Conservation (phyloP, 2,329 filamentous ascomycete genomes). For the Taxawa tesnikishii region DNA sequence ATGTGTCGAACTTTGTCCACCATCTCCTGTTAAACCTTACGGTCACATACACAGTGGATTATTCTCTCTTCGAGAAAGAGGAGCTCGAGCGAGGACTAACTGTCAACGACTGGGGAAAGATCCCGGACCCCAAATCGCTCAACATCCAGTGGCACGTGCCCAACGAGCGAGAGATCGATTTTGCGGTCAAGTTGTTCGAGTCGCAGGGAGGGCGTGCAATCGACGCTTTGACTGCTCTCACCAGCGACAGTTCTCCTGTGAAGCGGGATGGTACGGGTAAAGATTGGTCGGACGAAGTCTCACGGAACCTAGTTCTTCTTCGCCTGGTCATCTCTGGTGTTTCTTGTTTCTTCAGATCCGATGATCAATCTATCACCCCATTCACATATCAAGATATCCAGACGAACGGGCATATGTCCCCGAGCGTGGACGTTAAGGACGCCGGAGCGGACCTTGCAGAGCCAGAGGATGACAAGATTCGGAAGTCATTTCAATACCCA, state of each 20-base stretch:
- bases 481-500: constrained; percentile 77
- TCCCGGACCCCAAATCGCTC: constrained; percentile 60
- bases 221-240: constrained; percentile 63
- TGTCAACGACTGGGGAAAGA: constrained; percentile 72
- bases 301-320: constrained; percentile 75
- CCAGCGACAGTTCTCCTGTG: constrained; percentile 66
- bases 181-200: constrained; percentile 81
- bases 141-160: constrained; percentile 89
- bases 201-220: constrained; percentile 70
- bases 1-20: constrained; percentile 96
- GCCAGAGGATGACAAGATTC: constrained; percentile 68
- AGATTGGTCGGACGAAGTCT: constrained; percentile 97
- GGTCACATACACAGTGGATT: constrained; percentile 85
- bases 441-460: constrained; percentile 46
- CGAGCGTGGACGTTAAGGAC: constrained; percentile 32
- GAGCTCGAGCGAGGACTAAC: constrained; percentile 59
- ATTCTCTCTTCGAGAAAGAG: constrained; percentile 72
- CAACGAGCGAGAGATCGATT: constrained; percentile 64
- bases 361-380: constrained; percentile 25
- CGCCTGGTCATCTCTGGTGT: constrained; percentile 84
- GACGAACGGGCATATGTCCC: constrained; percentile 11
- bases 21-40: constrained; percentile 91
- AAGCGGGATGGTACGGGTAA: constrained; percentile 93
- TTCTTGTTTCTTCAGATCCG: constrained; percentile 75
- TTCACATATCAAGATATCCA: constrained; percentile 18